Percentiles rank a stretch among this genome's conserved stretches.
These are phyloP conservation scores for Vigna reflexopilosa DNA, from an alignment of 306 rosid genomes.

Conservation along the genomic window DNA sequence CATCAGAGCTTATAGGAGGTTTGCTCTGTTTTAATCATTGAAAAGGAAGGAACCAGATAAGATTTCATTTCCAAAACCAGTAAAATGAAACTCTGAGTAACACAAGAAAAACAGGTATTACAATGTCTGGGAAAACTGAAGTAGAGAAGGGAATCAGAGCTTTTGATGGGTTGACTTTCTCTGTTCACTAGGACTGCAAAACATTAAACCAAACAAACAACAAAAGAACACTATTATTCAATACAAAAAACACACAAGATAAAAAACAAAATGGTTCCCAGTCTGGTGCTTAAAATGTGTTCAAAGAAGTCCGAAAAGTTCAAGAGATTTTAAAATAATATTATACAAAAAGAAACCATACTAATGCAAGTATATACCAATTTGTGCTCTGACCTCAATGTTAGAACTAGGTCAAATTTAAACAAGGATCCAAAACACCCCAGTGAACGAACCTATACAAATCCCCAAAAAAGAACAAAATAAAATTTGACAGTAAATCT, in stretches of 20 bases:
- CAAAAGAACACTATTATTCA: not conserved
- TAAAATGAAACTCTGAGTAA: slow-evolving; percentile 11
- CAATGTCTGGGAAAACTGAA: not conserved
- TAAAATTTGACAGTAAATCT: not conserved
- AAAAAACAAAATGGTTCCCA: slow-evolving; percentile 5
- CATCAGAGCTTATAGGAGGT: not conserved
- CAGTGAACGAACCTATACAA: not conserved
- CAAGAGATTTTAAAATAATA: not conserved
- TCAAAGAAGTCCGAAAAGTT: slow-evolving; percentile 5
- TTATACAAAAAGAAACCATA: slow-evolving; percentile 4
- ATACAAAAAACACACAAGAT: not conserved
- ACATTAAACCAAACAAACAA: not conserved
- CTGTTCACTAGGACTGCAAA: not conserved
- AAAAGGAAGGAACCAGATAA: not conserved
- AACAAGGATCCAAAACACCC: slow-evolving; percentile 21
- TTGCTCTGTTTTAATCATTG: not conserved
- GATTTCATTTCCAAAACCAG: not conserved
- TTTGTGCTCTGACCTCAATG: slow-evolving; percentile 14
- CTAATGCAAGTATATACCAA: not conserved
- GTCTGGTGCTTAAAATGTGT: not conserved
- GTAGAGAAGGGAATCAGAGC: not conserved
- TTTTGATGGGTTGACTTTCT: slow-evolving; percentile 20
- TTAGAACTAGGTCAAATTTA: slow-evolving; percentile 33
- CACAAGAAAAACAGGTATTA: slow-evolving; percentile 6
- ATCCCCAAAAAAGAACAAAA: not conserved